Evolutionary conservation across 2,329 filamentous ascomycete genomes (phyloP), one percentile per base, ranked within the genome.

Genomic region (Cytospora leucostoma): DNA sequence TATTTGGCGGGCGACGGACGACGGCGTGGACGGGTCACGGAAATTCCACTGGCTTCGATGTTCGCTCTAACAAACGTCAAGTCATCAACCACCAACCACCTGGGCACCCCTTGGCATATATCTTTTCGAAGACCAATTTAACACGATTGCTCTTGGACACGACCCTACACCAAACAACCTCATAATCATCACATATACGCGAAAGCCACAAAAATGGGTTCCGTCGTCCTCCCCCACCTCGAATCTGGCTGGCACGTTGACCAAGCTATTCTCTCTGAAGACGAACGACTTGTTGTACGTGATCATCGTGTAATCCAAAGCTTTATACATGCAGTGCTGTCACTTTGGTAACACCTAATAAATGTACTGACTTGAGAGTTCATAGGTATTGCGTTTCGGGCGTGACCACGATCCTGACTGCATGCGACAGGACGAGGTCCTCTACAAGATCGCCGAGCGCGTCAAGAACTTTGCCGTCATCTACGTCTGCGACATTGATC

Each of bases 201-300:
- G 8, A 47, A 10, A 10, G 11, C 44, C 10, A 21, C 44, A 10
- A 47, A 21, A 21, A 85, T 85, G 83, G 92, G 93, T 71, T 97
- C 93, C 71, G 91, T 97, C 67, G 91, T 96, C 56, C 87, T 99
- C 59, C 94, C 94, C 53, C 94, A 98, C 77, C 85, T 99, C 54
- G 86, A 86, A 70, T 93, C 91, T 50, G 95, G 92, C 76, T 99
- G 94, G 95, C 95, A 99, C 77, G 95, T 99, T 73, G 95, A 98
- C 82, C 93, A 98, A 79, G 93, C 93, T 67, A 97, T 97, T 73
- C 88, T 92, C 73, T 76, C 73, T 49, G 68, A 67, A 33, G 56
- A 66, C 58, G 47, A 52, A n/a, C 44, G 44, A 4, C 44, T 47
- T n/a, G 40, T 44, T 7, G 40, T 44, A 44, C n/a, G 40, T 27